Conservation (phyloP, 768 basidiomycete genomes). For the Mycena haematopus region DNA sequence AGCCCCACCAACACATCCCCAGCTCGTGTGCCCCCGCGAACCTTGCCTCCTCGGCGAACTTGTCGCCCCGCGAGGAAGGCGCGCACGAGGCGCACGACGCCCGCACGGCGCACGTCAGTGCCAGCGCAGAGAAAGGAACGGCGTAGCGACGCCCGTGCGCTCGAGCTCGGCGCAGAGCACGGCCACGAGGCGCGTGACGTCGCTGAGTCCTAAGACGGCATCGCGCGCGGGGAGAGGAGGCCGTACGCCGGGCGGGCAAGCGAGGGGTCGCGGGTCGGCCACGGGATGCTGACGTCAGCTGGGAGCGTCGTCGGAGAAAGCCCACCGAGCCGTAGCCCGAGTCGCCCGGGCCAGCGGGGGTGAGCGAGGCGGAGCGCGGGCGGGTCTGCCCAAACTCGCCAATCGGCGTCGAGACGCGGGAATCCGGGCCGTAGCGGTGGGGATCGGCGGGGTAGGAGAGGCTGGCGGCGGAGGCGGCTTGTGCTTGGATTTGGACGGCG, state of each 20-base stretch:
- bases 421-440: too few relatives aligned
- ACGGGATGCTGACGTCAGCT: too few relatives aligned
- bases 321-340: too few relatives aligned
- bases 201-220: slow-evolving; percentile 56
- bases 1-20: slow-evolving; percentile 93
- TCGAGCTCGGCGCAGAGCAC: slow-evolving; percentile 74
- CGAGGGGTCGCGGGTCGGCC: too few relatives aligned
- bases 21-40: slow-evolving; percentile 89
- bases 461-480: too few relatives aligned
- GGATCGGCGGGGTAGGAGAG: too few relatives aligned
- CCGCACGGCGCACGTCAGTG: slow-evolving; percentile 76
- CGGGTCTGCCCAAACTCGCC: too few relatives aligned
- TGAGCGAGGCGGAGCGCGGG: too few relatives aligned
- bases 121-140: slow-evolving; percentile 93
- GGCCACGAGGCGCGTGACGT: slow-evolving; percentile 74
- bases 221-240: background rate
- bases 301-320: too few relatives aligned
- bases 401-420: too few relatives aligned
- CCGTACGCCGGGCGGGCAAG: background rate
- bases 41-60: slow-evolving; percentile 80
- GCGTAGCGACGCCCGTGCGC: slow-evolving; percentile 83
- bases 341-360: too few relatives aligned
- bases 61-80: slow-evolving; percentile 64
- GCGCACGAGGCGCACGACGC: slow-evolving; percentile 79
- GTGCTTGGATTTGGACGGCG: too few relatives aligned